Conservation (phyloP, 2,329 filamentous ascomycete genomes). For the Tothia fuscella region DNA sequence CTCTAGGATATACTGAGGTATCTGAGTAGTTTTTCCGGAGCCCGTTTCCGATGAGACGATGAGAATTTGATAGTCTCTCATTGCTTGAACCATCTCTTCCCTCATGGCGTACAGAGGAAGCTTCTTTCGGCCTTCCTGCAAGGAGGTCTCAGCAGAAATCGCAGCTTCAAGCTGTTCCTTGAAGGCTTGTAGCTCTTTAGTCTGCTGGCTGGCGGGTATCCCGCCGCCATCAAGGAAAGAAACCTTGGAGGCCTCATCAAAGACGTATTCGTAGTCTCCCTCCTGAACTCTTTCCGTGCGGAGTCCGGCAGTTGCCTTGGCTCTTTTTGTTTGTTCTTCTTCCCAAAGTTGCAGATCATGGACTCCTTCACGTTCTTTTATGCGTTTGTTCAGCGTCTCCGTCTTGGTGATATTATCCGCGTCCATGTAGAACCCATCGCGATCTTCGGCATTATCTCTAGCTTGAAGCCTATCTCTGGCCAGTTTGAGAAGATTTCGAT, state of each 20-base stretch:
- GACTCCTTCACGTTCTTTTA: conserved; percentile 78
- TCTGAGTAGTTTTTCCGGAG: conserved; percentile 88
- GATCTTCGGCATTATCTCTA: conserved; percentile 55
- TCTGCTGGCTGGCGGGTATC: conserved; percentile 59
- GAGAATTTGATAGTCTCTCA: conserved; percentile 75
- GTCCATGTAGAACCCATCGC: conserved; percentile 91
- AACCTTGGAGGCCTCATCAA: conserved; percentile 81
- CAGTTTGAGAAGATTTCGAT: conserved; percentile 63
- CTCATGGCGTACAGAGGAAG: conserved; percentile 83
- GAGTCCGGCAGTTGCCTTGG: conserved; percentile 68
- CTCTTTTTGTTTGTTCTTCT: conserved; percentile 73
- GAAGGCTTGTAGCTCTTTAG: conserved; percentile 66
- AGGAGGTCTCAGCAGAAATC: conserved; percentile 75
- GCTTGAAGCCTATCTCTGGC: conserved; percentile 78
- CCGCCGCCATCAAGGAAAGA: conserved; percentile 73
- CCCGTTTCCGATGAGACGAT: conserved; percentile 94
- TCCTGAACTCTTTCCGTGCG: conserved; percentile 61
- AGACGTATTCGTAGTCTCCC: conserved; percentile 81
- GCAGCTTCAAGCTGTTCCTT: conserved; percentile 76
- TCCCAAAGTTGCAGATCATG: conserved; percentile 98
- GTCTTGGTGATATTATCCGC: conserved; percentile 81
- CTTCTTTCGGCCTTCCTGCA: conserved; percentile 83
- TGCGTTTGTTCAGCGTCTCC: conserved; percentile 77
- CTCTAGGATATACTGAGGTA: conserved; percentile 88
- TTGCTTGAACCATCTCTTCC: conserved; percentile 72